Evolutionary conservation across 805 yeast genomes (phyloP).

Genomic region (Starmera amethionina): DNA sequence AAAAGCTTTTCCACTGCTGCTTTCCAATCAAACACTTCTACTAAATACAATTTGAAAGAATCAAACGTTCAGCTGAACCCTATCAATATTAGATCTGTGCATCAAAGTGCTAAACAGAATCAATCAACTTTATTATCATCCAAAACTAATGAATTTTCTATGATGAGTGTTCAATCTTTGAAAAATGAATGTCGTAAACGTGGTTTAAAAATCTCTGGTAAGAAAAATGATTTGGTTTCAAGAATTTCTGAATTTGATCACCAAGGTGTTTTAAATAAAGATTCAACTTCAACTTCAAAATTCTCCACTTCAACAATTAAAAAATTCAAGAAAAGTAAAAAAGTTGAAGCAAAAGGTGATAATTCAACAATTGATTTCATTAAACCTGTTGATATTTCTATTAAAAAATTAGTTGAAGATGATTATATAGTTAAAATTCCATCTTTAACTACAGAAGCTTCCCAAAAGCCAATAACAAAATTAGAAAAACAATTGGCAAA

Average conservation of each 20-base stretch:
- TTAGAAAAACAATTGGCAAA: constrained; percentile 15
- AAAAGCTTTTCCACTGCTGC: constrained; percentile 3
- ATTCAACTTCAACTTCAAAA: constrained; percentile 7
- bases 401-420: constrained; percentile 33
- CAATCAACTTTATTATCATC: constrained; percentile 16
- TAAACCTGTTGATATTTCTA: constrained; percentile 25
- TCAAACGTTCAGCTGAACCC: constrained; percentile 16
- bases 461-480: constrained; percentile 24
- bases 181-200: constrained; percentile 49
- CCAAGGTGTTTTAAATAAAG: constrained; percentile 3
- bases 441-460: constrained; percentile 40
- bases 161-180: constrained; percentile 44
- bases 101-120: constrained; percentile 18
- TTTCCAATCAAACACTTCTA: background rate
- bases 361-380: constrained; percentile 47
- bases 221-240: constrained; percentile 43
- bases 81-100: constrained; percentile 17
- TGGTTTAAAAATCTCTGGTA: constrained; percentile 54
- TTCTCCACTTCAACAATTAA: constrained; percentile 3
- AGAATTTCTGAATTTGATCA: constrained; percentile 16
- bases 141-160: constrained; percentile 17
- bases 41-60: constrained; percentile 12
- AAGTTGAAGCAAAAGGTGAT: constrained; percentile 39
- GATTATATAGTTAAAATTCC: constrained; percentile 34
- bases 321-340: constrained; percentile 15